phyloP scores from a whole-genome alignment of 768 basidiomycete species.

The Collybiopsis luxurians region DNA sequence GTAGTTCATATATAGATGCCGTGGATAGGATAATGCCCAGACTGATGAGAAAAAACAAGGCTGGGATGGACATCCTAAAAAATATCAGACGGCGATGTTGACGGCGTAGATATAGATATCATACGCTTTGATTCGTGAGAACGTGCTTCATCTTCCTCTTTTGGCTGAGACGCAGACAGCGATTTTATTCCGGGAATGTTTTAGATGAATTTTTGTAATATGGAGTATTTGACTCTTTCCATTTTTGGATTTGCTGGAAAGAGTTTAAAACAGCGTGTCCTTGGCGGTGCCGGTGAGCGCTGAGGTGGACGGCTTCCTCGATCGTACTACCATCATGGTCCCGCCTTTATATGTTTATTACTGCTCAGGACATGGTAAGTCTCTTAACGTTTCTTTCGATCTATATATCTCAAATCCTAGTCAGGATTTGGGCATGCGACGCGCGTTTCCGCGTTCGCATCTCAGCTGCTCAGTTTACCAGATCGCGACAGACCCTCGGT shows the following conservation, averaged over 20 bases:
- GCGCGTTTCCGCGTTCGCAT: slow-evolving; percentile 71
- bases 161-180: background rate
- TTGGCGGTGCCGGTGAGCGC: too few relatives aligned
- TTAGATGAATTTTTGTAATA: too few relatives aligned
- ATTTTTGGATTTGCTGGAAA: too few relatives aligned
- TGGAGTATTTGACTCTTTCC: too few relatives aligned
- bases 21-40: too few relatives aligned
- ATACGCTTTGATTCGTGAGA: background rate
- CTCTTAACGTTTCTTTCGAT: background rate
- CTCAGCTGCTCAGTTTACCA: slow-evolving; percentile 50
- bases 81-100: too few relatives aligned
- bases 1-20: too few relatives aligned
- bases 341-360: slow-evolving; percentile 54
- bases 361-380: slow-evolving; percentile 71
- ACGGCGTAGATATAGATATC: too few relatives aligned
- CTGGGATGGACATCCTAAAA: too few relatives aligned
- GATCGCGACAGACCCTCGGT: slow-evolving; percentile 41
- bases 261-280: too few relatives aligned
- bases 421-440: slow-evolving; percentile 84
- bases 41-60: too few relatives aligned
- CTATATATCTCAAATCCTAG: slow-evolving; percentile 1
- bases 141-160: background rate
- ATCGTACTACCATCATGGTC: background rate
- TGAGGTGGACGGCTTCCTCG: background rate
- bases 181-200: too few relatives aligned